Evolutionary conservation across 164 flowering plant genomes (phyloP).

Genomic region (Kalanchoe fedtschenkoi): DNA sequence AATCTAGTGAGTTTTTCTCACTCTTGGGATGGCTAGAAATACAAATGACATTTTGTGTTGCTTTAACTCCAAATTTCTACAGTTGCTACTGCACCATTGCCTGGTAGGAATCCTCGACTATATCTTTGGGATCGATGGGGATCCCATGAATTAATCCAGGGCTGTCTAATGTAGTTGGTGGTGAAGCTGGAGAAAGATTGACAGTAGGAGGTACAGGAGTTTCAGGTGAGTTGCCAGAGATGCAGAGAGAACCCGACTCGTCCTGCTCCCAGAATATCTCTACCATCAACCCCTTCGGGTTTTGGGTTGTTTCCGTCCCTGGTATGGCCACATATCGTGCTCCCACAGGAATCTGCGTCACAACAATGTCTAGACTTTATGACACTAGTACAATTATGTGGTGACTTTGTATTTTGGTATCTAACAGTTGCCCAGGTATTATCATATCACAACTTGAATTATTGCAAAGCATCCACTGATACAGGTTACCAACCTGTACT

Average conservation of each 20-base stretch:
- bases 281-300: background rate
- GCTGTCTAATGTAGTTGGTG: background rate
- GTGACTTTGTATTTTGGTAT: background rate
- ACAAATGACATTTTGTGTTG: too few species aligned
- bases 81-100: too few species aligned
- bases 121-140: background rate
- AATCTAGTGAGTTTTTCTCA: too few species aligned
- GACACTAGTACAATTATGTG: background rate
- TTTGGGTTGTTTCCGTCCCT: background rate
- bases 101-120: background rate
- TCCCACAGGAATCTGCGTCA: conserved; percentile 5
- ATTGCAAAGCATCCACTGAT: background rate
- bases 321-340: conserved; percentile 2
- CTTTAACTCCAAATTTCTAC: too few species aligned
- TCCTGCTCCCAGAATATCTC: conserved; percentile 4
- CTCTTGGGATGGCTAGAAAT: too few species aligned
- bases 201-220: background rate
- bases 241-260: conserved; percentile 3
- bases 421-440: background rate
- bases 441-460: too few species aligned
- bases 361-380: background rate
- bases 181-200: background rate
- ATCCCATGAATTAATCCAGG: conserved; percentile 1
- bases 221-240: background rate
- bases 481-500: background rate